These are phyloP conservation scores for Kondoa subrosea DNA, from an alignment of 768 basidiomycete genomes.

Conservation along the genomic window DNA sequence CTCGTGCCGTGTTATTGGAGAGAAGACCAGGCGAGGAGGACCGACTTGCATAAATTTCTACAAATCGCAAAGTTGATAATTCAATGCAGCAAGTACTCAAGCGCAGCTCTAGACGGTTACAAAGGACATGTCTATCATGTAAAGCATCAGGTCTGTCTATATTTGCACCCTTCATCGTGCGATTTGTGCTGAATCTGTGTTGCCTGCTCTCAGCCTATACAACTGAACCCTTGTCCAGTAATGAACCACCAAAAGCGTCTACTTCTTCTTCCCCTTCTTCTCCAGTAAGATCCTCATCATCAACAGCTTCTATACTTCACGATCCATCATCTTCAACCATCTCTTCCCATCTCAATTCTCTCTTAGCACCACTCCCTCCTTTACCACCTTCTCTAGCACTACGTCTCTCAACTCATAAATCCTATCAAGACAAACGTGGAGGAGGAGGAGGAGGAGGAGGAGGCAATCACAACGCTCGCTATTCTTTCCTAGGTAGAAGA, in stretches of 20 bases:
- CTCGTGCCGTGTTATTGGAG: too few species aligned
- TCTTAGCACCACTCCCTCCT: not conserved
- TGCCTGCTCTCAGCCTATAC: not conserved
- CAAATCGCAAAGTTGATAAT: not conserved
- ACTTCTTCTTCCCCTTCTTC: not conserved
- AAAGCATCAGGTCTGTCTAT: not conserved
- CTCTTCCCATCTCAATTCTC: not conserved
- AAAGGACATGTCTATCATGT: not conserved
- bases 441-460: too few species aligned
- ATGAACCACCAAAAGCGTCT: not conserved
- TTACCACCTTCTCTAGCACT: not conserved
- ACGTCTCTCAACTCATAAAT: slow-evolving; percentile 4
- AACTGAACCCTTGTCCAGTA: not conserved
- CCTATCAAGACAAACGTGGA: not conserved
- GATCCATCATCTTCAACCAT: not conserved
- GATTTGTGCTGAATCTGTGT: too few species aligned
- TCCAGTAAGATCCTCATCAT: not conserved
- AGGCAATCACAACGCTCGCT: slow-evolving; percentile 9
- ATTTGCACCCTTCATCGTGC: not conserved
- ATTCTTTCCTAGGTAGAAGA: not conserved
- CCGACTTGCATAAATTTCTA: too few species aligned
- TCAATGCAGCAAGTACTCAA: not conserved
- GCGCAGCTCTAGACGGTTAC: not conserved
- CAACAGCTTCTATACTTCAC: not conserved
- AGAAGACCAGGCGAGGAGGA: too few species aligned